Evolutionary conservation across 345 rosid genomes (phyloP), one percentile per base, ranked within the genome.

Genomic region (Eucalyptus regnans): DNA sequence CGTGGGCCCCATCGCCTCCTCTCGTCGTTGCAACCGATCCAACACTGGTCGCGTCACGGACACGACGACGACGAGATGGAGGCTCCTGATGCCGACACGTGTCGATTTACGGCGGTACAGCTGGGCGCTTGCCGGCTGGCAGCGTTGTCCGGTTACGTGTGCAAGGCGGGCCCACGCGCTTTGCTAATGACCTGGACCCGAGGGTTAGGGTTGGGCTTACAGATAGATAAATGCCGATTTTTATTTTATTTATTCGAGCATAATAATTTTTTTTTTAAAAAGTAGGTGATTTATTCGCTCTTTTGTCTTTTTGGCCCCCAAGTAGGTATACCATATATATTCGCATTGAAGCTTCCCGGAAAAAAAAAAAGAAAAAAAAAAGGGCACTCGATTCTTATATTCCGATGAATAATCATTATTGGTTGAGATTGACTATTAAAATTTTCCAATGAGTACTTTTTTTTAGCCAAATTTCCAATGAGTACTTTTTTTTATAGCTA

Each of bases 91-190:
- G 33, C 23, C 44, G 83, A 86, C 87, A 50, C 60, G 90, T 89
- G 90, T 62, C 87, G 54, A 5, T 9, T 18, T 50, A 33, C 37
- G 9, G 84, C 56, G 83, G 46, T 89, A 58, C 90, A 89, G 87
- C 90, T 89, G 87, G 87, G 87, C 31, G 29, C 29, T 56, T 62
- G 90, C 90, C 85, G 84, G 87, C 90, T 86, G 90, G 90, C 87
- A 85, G 41, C 43, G 86, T 89, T 89, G 90, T 89, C 87, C 29
- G 20, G 54, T 81, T 56, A 88, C 89, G 89, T 88, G 89, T 44
- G 71, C 84, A 4, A 20, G 87, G 7, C 17, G 83, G 80, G 31
- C 89, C 89, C 87, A 84, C 89, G 52, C 87, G 87, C 46, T 44
- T 29, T 64, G 29, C 52, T 18, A 7, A 5, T 58, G 76, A 54